Evolutionary conservation across 2,329 filamentous ascomycete genomes (phyloP).

Genomic region (Diaporthe citriasiana): DNA sequence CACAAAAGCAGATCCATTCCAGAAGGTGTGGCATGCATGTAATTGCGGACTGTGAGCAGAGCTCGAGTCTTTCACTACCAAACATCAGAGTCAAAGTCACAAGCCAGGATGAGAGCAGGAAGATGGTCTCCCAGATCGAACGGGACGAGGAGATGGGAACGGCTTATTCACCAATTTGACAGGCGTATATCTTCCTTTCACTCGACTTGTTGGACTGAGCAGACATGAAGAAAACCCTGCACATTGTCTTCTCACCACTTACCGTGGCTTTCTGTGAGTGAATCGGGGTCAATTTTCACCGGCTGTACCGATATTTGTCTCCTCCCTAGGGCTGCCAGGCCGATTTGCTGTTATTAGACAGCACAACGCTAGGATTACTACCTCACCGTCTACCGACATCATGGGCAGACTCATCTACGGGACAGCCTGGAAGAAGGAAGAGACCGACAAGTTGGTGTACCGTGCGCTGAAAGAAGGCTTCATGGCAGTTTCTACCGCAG

Average conservation of each 20-base stretch:
- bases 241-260: background rate
- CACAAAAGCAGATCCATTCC: background rate
- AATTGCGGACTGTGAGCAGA: background rate
- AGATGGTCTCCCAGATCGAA: background rate
- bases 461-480: slow-evolving; percentile 78
- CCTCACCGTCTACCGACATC: background rate
- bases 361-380: background rate
- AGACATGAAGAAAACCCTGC: background rate
- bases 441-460: slow-evolving; percentile 76
- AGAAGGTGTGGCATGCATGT: background rate
- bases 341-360: slow-evolving; percentile 8
- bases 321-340: background rate
- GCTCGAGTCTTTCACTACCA: background rate
- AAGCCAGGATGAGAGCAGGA: background rate
- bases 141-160: background rate
- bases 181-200: background rate
- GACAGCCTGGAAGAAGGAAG: slow-evolving; percentile 87
- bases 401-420: slow-evolving; percentile 73
- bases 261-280: slow-evolving; percentile 1
- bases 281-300: background rate
- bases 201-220: background rate
- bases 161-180: background rate
- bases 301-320: background rate
- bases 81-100: background rate
- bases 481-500: slow-evolving; percentile 81